Percentiles rank a stretch among this genome's conserved stretches.
Evolutionary conservation across 768 basidiomycete genomes (phyloP).

Genomic region (Leccinum variicolor): DNA sequence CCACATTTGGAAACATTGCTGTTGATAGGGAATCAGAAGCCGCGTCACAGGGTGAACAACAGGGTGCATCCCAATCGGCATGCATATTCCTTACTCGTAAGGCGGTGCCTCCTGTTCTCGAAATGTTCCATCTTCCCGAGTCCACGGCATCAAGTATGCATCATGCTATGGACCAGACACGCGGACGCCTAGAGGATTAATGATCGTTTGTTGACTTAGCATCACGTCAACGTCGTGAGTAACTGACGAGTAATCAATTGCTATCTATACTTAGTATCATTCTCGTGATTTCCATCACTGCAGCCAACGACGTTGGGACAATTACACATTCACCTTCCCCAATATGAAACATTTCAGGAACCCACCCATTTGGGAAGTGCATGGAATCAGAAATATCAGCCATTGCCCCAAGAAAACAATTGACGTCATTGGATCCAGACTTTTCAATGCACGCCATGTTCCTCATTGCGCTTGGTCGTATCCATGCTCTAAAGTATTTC

Average conservation of each 20-base stretch:
- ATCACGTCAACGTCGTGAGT: conserved; percentile 7
- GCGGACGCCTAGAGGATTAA: conserved; percentile 27
- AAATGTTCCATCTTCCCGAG: conserved; percentile 43
- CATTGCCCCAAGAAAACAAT: not conserved
- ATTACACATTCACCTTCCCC: conserved; percentile 2
- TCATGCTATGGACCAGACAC: conserved; percentile 63
- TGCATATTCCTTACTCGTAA: conserved; percentile 48
- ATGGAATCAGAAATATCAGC: not conserved
- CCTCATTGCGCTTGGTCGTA: not conserved
- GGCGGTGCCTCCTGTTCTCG: conserved; percentile 50
- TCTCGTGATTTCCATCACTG: not conserved
- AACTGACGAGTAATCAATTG: conserved; percentile 8
- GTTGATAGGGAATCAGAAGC: conserved; percentile 1
- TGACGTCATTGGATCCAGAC: not conserved
- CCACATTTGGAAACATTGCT: not conserved
- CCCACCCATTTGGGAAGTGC: not conserved
- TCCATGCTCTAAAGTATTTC: not conserved
- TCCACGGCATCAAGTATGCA: conserved; percentile 49
- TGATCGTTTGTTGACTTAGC: conserved; percentile 2
- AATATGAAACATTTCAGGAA: not conserved
- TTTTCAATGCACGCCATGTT: not conserved
- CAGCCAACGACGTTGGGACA: conserved; percentile 3
- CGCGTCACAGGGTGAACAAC: not conserved
- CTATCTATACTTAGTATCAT: conserved; percentile 5
- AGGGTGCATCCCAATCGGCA: conserved; percentile 13